Evolutionary conservation across 2,329 filamentous ascomycete genomes (phyloP).

Genomic region (Parafenestella ontariensis): DNA sequence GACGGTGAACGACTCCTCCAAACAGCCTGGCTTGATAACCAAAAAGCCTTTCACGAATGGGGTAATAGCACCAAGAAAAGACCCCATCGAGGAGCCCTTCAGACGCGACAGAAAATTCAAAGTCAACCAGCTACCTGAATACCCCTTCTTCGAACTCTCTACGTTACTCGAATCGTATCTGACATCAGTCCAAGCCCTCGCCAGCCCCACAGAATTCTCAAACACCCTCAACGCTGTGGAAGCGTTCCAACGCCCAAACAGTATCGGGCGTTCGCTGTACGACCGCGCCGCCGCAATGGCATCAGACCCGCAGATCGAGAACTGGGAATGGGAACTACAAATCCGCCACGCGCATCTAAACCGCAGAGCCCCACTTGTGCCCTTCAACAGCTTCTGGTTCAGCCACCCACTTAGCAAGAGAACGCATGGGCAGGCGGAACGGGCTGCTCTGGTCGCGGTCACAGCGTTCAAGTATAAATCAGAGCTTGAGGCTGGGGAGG

Average conservation of each 20-base stretch:
- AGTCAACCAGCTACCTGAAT: not conserved
- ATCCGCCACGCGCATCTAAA: not conserved
- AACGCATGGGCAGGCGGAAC: not conserved
- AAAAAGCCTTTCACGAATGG: not conserved
- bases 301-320: not conserved
- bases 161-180: not conserved
- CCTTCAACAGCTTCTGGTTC: not conserved
- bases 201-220: not conserved
- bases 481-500: not conserved
- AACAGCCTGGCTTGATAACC: no score
- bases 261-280: not conserved
- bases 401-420: not conserved
- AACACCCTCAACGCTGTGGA: not conserved
- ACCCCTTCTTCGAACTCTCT: not conserved
- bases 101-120: not conserved
- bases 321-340: not conserved
- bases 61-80: not conserved
- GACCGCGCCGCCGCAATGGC: not conserved
- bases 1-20: not conserved
- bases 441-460: not conserved
- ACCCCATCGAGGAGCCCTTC: not conserved
- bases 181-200: not conserved
- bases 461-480: not conserved
- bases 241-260: not conserved
- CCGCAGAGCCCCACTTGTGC: not conserved